Base-by-base conservation (phyloP, 2,329 filamentous ascomycete genomes). In the Trichoderma arundinaceum region DNA sequence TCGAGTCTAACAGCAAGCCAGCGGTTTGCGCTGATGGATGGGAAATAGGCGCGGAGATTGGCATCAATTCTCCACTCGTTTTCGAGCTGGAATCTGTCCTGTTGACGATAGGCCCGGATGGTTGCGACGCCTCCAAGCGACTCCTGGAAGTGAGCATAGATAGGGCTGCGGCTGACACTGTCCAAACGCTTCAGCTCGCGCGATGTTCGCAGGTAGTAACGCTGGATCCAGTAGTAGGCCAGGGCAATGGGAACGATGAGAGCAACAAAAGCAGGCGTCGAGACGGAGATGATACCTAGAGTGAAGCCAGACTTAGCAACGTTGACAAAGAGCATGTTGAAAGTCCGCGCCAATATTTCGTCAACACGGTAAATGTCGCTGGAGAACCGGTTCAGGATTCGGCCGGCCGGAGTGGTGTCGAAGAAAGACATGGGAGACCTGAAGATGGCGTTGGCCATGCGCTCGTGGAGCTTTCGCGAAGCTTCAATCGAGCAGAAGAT, bases 401-500 rank as follows among this genome's bases (percentile, higher is more conserved):
- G 89, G n/a, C 95, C 95, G 68, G 94, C 90, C 2, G 95, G 95
- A 1, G 95, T 99, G 0, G 94, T 97, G 77, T 99, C 96, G 72
- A 99, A 99, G 80, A 99, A 99, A 72, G 89, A 95, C 95, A 99
- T 99, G 63, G 95, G 96, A 43, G 93, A 96, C 71, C 95, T 87
- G 84, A 99, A 99, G 72, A 98, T 97, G 17, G 95, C 93, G 73
- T 91, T 95, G 49, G 94, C 94, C 95, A 99, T 98, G 69, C 92
- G 86, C 80, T 98, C 95, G 76, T 99, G 95, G 65, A 99, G 84
- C 80, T 98, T 99, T 68, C 95, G 88, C 19, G 94, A 97, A 58
- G 95, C 95, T 86, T 99, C 95, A 69, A 99, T 99, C 4, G 95
- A 98, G 80, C 96, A 99, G 81, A 99, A 98, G 70, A 99, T 98